Evolutionary conservation across 371 early-diverging fungal genomes (phyloP).

Genomic region (Lichtheimia ramosa): DNA sequence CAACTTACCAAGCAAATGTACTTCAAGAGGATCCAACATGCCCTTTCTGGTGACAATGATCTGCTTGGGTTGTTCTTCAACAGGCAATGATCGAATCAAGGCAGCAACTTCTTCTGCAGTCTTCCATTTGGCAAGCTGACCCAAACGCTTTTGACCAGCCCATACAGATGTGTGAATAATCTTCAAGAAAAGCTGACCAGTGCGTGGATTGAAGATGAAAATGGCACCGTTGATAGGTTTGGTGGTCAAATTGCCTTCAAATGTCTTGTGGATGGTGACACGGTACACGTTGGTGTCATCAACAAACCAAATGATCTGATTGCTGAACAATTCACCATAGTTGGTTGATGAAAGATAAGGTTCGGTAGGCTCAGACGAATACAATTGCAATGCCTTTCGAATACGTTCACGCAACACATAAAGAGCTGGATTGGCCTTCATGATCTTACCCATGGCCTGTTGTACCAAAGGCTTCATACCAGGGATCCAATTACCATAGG

Average conservation of each 20-base stretch:
- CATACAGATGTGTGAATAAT: conserved; percentile 99
- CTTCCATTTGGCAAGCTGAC: conserved; percentile 99
- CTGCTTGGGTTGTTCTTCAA: conserved; percentile 99
- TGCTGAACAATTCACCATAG: conserved; percentile 96
- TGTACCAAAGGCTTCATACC: conserved; percentile 97
- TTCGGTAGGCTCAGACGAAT: conserved; percentile 98
- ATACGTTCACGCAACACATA: conserved; percentile 98
- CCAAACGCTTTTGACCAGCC: conserved; percentile 98
- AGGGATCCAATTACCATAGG: conserved; percentile 97
- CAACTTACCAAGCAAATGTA: conserved; percentile 63
- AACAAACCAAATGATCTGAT: conserved; percentile 99
- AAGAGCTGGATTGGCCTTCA: conserved; percentile 97
- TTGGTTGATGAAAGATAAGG: conserved; percentile 95
- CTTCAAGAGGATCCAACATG: conserved; percentile 98
- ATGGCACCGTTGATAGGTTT: conserved; percentile 99
- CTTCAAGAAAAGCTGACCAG: conserved; percentile 98
- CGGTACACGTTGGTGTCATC: conserved; percentile 99
- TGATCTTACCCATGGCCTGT: conserved; percentile 97
- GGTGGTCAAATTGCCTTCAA: conserved; percentile 97
- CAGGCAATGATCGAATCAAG: conserved; percentile 95
- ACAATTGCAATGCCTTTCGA: conserved; percentile 97
- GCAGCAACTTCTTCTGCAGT: conserved; percentile 99
- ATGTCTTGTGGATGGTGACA: conserved; percentile 99
- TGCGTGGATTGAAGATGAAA: conserved; percentile 98
- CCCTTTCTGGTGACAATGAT: conserved; percentile 98